Evolutionary conservation across 495 filamentous ascomycete species (phyloP).

Genomic region (Neurospora tetraspora): DNA sequence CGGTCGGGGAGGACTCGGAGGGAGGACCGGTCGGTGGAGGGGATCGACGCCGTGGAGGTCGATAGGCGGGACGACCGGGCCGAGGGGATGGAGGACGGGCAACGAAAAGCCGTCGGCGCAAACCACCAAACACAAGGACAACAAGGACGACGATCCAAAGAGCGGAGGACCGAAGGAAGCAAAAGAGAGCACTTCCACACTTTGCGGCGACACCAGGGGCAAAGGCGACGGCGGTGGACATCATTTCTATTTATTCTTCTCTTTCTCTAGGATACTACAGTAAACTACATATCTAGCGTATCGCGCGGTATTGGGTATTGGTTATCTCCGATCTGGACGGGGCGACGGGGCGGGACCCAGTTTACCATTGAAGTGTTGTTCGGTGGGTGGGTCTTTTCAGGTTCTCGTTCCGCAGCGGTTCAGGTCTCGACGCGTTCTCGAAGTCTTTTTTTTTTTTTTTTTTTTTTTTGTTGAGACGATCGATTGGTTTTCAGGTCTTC

Average conservation of each 20-base stretch:
- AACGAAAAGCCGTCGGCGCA: slow-evolving; percentile 11
- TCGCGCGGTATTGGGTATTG: not conserved
- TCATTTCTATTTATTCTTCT: not conserved
- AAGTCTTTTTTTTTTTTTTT: not conserved
- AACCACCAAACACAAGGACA: slow-evolving; percentile 20
- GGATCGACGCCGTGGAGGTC: not conserved
- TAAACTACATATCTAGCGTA: not conserved
- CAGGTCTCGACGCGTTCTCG: not conserved
- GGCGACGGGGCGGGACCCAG: not conserved
- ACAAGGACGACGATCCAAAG: slow-evolving; percentile 32
- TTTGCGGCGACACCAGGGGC: slow-evolving; percentile 11
- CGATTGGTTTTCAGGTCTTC: no score
- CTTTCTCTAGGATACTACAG: not conserved
- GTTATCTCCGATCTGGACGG: not conserved
- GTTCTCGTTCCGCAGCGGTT: no score
- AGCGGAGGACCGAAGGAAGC: slow-evolving; percentile 24
- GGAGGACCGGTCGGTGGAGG: not conserved
- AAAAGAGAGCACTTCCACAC: slow-evolving; percentile 30
- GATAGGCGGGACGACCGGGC: not conserved
- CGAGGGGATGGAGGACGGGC: not conserved
- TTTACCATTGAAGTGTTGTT: not conserved
- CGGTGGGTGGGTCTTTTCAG: not conserved
- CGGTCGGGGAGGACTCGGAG: no score
- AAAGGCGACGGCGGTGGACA: no score
- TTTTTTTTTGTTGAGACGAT: not conserved